Evolutionary conservation across 2,329 filamentous ascomycete species (phyloP), one percentile per base, ranked within the genome.

Genomic region (Thelonectria discophora): DNA sequence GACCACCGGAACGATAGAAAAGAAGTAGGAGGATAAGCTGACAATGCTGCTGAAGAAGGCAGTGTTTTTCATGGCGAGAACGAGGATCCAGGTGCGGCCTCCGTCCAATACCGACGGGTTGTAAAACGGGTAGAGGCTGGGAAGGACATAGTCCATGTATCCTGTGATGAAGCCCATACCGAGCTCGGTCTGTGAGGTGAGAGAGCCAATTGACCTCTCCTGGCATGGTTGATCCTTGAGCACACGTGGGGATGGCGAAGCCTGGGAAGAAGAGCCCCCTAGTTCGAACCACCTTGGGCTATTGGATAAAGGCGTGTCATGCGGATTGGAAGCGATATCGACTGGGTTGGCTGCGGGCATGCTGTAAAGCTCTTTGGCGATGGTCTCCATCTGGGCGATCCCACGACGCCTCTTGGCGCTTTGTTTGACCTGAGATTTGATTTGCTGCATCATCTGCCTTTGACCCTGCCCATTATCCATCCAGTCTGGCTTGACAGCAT

Each of bases 121-220:
- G 70, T 86, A 87, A 64, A 86, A 84, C 1, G 85, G 85, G 65
- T 82, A 86, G 3, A 86, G 72, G 56, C 84, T 82, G 1, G 84
- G 84, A 58, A 86, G 78, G 9, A 78, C 67, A 24, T 68, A 69
- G 21, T 76, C 73, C 11, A 78, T 65, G 57, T 78, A 78, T 18
- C 53, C 45, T 8, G 55, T 43, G 37, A 61, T 55, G 49, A 42
- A 55, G 27, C 58, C 62, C 46, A 64, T 55, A 6, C 60, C 61
- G 17, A 48, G 11, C 13, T 55, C 49, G 15, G 45, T 55, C 9
- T 17, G 48, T n/a, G 30, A 27, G 13, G 32, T 18, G n/a, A n/a
- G 21, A 17, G 32, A 34, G 8, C n/a, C 15, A n/a, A 20, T 6
- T 7, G 18, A 32, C 43, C 48, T 40, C 15, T 27, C 42, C 17